Percentiles rank a stretch among this genome's conserved stretches.
Conservation (phyloP, 2,329 filamentous ascomycete genomes). For the Cordyceps cateniannulata region DNA sequence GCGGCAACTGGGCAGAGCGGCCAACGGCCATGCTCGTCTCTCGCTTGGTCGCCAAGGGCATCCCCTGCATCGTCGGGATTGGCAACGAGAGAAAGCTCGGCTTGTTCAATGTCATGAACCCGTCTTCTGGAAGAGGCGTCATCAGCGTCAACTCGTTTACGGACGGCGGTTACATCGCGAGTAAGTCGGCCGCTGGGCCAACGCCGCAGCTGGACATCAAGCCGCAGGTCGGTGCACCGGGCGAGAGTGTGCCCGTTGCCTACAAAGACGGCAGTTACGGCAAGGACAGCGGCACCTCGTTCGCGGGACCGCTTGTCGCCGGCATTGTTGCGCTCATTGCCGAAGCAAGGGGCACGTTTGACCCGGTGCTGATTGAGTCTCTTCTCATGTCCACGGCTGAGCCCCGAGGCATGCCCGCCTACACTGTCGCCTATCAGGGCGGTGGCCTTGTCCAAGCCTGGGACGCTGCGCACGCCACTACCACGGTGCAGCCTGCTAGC, state of each 20-base stretch:
- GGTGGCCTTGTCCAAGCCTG: constrained; percentile 36
- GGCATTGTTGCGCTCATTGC: constrained; percentile 29
- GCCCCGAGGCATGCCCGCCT: constrained; percentile 16
- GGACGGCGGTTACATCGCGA: neutral
- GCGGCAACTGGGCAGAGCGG: constrained; percentile 41
- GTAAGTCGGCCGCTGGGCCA: constrained; percentile 30
- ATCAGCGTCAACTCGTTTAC: constrained; percentile 41
- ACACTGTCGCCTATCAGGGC: constrained; percentile 36
- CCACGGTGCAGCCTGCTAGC: constrained; percentile 29
- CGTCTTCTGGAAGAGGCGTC: constrained; percentile 40
- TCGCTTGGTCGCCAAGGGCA: constrained; percentile 47
- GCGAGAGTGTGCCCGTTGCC: constrained; percentile 33
- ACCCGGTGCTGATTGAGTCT: constrained; percentile 20
- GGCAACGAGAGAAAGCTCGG: constrained; percentile 42
- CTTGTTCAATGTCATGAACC: constrained; percentile 42
- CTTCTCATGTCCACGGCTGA: constrained; percentile 26
- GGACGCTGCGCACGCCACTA: constrained; percentile 32
- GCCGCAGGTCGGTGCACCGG: constrained; percentile 41
- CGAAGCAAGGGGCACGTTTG: constrained; percentile 22
- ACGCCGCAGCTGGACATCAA: constrained; percentile 41
- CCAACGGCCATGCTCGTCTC: constrained; percentile 43
- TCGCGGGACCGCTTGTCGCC: constrained; percentile 44
- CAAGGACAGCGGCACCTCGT: constrained; percentile 47
- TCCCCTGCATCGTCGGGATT: constrained; percentile 45
- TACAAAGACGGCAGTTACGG: constrained; percentile 37